These are phyloP conservation scores for Penicillium steckii DNA, from an alignment of 495 filamentous ascomycete genomes.

Conservation along the genomic window DNA sequence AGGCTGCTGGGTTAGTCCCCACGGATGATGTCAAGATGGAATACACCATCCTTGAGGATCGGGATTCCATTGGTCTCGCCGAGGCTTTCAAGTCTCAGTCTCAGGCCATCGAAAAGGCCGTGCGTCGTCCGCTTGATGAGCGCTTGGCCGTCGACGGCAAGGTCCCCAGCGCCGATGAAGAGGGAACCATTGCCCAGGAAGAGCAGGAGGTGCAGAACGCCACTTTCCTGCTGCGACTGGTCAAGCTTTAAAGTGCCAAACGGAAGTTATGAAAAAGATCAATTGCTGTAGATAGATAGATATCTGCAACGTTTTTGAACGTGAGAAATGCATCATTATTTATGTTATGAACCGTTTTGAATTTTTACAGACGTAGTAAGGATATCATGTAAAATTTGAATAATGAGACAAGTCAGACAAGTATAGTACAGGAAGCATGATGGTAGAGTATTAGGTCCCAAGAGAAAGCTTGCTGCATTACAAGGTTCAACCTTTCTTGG, in stretches of 20 bases:
- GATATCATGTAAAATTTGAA: not conserved
- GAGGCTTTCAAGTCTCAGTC: slow-evolving; percentile 70
- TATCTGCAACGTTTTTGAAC: not conserved
- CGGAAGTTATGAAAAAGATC: not conserved
- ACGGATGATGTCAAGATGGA: slow-evolving; percentile 88
- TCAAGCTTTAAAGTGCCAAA: slow-evolving; percentile 54
- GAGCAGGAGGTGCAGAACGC: slow-evolving; percentile 88
- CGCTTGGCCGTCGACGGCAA: slow-evolving; percentile 63
- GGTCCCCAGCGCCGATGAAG: slow-evolving; percentile 52
- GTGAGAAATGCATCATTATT: slow-evolving; percentile 12
- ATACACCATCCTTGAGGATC: slow-evolving; percentile 72
- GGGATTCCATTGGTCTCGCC: slow-evolving; percentile 71
- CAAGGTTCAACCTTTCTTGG: slow-evolving; percentile 33
- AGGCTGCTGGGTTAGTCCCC: slow-evolving; percentile 75
- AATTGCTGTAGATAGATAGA: not conserved
- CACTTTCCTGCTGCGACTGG: slow-evolving; percentile 76
- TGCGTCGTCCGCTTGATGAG: slow-evolving; percentile 77
- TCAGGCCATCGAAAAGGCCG: slow-evolving; percentile 70
- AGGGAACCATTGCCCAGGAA: slow-evolving; percentile 75
- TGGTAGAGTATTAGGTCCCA: no score
- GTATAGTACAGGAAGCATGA: no score
- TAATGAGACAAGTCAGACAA: no score
- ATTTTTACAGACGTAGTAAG: no score
- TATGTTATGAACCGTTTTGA: not conserved
- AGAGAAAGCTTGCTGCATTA: not conserved